Conservation (phyloP, 1,284 basidiomycete species). For the Marasmius sp. region DNA sequence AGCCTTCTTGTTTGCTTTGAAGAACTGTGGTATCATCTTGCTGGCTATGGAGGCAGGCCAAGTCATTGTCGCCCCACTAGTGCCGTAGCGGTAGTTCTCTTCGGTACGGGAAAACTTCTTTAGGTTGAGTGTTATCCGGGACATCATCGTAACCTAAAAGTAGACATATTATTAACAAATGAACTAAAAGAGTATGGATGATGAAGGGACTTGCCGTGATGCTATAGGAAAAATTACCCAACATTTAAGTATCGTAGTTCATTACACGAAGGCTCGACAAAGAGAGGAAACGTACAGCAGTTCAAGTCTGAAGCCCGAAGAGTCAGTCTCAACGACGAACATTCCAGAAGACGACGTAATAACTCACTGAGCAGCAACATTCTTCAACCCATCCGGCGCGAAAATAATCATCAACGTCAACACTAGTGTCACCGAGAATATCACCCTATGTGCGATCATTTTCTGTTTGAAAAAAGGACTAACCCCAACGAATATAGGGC, state of each 20-base stretch:
- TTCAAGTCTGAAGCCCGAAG: slow-evolving; percentile 37
- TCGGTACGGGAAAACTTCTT: slow-evolving; percentile 21
- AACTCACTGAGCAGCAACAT: neutral
- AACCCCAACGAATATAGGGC: neutral
- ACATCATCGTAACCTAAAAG: slow-evolving; percentile 51
- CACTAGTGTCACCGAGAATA: slow-evolving; percentile 50
- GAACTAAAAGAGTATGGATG: neutral
- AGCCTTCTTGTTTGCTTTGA: too few relatives aligned
- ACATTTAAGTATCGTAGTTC: too few relatives aligned
- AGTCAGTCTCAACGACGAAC: slow-evolving; percentile 3
- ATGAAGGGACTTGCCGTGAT: neutral
- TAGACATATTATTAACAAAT: neutral
- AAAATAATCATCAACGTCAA: slow-evolving; percentile 52
- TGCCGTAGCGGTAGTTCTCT: neutral
- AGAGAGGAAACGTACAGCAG: slow-evolving; percentile 41
- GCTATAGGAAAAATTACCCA: neutral
- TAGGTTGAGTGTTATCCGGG: slow-evolving; percentile 49
- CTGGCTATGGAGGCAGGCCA: neutral
- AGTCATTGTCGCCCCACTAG: neutral
- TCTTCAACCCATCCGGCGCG: slow-evolving; percentile 24
- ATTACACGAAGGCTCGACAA: too few relatives aligned
- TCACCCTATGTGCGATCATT: slow-evolving; percentile 36
- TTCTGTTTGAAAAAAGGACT: neutral
- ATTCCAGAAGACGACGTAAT: neutral
- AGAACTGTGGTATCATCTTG: too few relatives aligned